Base-by-base conservation (phyloP, 1,284 basidiomycete genomes). In the Pseudozyma sp. region DNA sequence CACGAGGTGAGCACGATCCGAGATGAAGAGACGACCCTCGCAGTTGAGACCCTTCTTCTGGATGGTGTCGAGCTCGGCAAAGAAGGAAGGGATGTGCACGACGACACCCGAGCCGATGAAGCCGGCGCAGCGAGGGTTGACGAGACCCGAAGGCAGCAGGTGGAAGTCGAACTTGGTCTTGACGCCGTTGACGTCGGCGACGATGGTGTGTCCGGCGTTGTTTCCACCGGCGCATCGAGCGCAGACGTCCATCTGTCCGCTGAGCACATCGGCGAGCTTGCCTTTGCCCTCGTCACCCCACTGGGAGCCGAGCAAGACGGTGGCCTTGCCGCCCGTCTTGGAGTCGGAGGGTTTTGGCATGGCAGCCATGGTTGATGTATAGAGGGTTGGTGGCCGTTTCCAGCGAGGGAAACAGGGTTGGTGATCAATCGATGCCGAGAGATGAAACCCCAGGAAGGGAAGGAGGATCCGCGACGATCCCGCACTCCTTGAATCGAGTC, bases 131-230 rank as follows among this genome's bases (percentile, higher is more conserved):
- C 88, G 87, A 1, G 92, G 90, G 86, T 98, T 98, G 79, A 98
- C 90, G 68, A 99, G 88, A 51, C 95, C 96, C 80, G 92, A 93
- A 2, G 97, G 97, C 33, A 99, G 88, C 16, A 98, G 87, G 87
- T 99, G 96, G 86, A 99, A 99, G 59, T 94, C 94, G 85, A 93
- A 98, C 29, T 91, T 95, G 78, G 89, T 94, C 85, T 90, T 89
- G 71, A 87, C 90, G 85, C 90, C 84, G 89, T 90, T 81, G 89
- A 87, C 85, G 48, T 92, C 91, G 40, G 92, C 93, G 73, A 99
- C 92, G 85, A 99, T 97, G 35, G 97, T 99, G 86, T 99, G 96
- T 7, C 96, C 97, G 44, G 96, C 96, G 85, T 99, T 99, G 87
- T 98, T 98, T 17, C 96, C 97, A 31, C 96, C 96, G 7, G 96